phyloP scores from a whole-genome alignment of 345 rosid species.

The Psidium friedrichsthalianum region DNA sequence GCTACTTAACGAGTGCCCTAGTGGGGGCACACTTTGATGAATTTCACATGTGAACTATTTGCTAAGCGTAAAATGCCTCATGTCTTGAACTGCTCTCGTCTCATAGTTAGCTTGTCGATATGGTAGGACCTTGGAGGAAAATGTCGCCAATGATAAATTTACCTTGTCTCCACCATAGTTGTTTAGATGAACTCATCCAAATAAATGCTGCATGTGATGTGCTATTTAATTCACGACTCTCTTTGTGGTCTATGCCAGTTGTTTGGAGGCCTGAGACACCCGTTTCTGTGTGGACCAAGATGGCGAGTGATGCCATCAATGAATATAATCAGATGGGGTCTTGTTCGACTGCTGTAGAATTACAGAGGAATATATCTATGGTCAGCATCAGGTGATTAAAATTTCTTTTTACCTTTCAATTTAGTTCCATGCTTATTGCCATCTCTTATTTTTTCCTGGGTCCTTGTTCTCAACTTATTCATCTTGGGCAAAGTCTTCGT shows the following conservation, averaged over 20 bases:
- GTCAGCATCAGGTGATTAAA: slow-evolving; percentile 53
- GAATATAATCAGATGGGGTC: slow-evolving; percentile 94
- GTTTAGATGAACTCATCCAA: neutral
- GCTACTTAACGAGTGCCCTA: neutral
- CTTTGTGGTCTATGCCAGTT: slow-evolving; percentile 26
- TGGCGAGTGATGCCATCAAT: slow-evolving; percentile 86
- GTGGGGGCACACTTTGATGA: neutral
- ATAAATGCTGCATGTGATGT: neutral
- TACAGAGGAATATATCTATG: slow-evolving; percentile 79
- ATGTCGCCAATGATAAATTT: neutral
- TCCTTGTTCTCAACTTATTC: neutral
- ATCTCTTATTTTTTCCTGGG: no score
- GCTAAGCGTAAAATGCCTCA: neutral
- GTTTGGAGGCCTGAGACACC: slow-evolving; percentile 91
- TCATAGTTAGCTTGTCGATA: neutral
- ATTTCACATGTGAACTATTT: neutral
- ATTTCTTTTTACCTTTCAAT: neutral
- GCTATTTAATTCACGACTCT: neutral
- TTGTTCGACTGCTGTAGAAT: slow-evolving; percentile 86
- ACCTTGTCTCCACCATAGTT: neutral
- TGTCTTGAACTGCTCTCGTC: neutral
- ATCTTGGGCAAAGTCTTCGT: neutral
- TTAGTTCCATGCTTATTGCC: neutral
- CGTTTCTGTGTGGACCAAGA: slow-evolving; percentile 89
- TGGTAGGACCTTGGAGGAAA: neutral